A percentile compares a stretch with the other conserved stretches of the same genome.
Conservation (phyloP, 257 asterid genomes). For the Solanum habrochaites region DNA sequence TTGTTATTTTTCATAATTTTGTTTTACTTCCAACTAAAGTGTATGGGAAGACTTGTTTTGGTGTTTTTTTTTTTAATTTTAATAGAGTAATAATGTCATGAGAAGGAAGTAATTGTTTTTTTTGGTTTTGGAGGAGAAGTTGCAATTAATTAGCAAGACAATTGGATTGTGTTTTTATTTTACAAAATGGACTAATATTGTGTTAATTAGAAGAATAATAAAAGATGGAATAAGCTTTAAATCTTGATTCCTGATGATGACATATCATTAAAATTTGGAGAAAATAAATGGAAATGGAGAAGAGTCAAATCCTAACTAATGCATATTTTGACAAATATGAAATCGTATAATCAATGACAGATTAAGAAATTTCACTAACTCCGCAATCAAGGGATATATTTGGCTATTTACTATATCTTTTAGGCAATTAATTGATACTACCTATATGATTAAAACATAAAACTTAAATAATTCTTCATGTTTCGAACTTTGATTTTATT, state of each 20-base stretch:
- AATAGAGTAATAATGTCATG: neutral
- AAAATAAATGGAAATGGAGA: no score
- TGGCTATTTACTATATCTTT: neutral
- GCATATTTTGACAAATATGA: neutral
- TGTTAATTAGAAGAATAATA: neutral
- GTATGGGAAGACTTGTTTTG: neutral
- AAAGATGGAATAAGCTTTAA: neutral
- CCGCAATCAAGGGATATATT: neutral
- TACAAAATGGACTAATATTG: neutral
- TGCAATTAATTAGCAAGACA: neutral
- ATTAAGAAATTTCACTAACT: neutral
- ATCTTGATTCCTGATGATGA: no score
- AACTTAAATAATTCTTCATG: neutral
- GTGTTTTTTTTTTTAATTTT: neutral
- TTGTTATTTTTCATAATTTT: neutral
- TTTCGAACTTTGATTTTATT: neutral
- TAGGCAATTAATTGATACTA: neutral
- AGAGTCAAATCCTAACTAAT: no score
- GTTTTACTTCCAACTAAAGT: neutral
- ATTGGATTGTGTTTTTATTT: neutral
- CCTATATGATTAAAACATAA: neutral
- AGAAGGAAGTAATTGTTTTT: neutral
- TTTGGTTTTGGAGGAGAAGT: neutral
- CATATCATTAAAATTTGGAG: no score
- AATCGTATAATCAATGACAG: rapidly evolving